These are phyloP conservation scores for Erodium maritimum DNA, from an alignment of 345 rosid species.

Conservation along the genomic window DNA sequence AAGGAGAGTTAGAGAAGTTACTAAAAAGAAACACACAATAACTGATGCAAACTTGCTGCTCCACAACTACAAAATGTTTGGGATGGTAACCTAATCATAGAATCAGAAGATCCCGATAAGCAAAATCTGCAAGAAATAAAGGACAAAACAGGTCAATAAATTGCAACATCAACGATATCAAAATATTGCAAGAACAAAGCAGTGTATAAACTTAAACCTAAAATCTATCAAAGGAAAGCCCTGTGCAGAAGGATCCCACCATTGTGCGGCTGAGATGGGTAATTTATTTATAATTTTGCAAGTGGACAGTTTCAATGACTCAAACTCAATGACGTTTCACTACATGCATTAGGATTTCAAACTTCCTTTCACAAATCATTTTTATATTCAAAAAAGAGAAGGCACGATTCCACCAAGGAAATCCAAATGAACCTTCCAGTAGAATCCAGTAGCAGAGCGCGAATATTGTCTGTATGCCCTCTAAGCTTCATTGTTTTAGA, in stretches of 20 bases:
- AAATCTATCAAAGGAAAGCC: no score
- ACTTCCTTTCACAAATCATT: background rate
- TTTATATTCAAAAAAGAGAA: background rate
- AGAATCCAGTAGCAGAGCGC: conserved; percentile 84
- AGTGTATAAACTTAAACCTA: background rate
- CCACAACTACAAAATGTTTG: background rate
- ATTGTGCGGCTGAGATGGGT: background rate
- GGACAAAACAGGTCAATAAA: conserved; percentile 7
- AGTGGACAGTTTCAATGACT: background rate
- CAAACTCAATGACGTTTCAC: background rate
- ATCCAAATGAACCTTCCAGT: conserved; percentile 66
- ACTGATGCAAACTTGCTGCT: background rate
- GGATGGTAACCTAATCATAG: conserved; percentile 79
- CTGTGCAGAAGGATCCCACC: no score
- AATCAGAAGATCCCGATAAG: conserved; percentile 97
- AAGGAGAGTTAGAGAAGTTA: conserved; percentile 10
- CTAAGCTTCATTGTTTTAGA: conserved; percentile 89
- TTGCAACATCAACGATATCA: background rate
- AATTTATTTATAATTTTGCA: background rate
- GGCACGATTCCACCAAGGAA: background rate
- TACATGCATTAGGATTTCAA: background rate
- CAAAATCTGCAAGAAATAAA: conserved; percentile 58
- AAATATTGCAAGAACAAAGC: background rate
- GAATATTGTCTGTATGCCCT: conserved; percentile 93
- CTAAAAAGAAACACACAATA: background rate